phyloP scores from a whole-genome alignment of 371 early-diverging fungal species.

The Mortierella sp. region DNA sequence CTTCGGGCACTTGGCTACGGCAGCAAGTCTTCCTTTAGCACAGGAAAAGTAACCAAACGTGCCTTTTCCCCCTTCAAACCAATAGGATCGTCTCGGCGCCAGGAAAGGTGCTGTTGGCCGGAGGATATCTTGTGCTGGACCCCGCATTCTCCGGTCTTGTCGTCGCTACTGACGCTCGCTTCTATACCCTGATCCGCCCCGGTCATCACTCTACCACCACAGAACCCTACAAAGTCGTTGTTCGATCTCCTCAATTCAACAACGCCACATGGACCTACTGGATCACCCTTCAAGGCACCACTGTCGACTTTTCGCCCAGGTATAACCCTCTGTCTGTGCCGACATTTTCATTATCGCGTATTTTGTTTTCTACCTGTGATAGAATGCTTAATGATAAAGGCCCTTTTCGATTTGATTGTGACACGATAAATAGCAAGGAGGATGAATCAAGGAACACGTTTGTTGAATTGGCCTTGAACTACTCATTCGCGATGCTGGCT shows the following conservation, averaged over 20 bases:
- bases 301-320: slow-evolving; percentile 32
- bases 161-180: slow-evolving; percentile 85
- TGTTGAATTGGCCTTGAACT: slow-evolving; percentile 63
- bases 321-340: background rate
- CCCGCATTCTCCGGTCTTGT: slow-evolving; percentile 85
- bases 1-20: background rate
- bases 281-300: slow-evolving; percentile 31
- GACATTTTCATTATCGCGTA: background rate
- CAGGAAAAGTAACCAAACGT: background rate
- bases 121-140: slow-evolving; percentile 97
- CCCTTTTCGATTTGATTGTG: background rate
- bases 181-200: slow-evolving; percentile 78
- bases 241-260: slow-evolving; percentile 81
- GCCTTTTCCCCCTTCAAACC: background rate
- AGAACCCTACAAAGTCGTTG: slow-evolving; percentile 59
- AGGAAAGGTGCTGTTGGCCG: slow-evolving; percentile 94
- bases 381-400: background rate
- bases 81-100: slow-evolving; percentile 83
- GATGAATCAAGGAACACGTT: slow-evolving; percentile 61
- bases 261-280: slow-evolving; percentile 76
- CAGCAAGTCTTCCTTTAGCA: background rate
- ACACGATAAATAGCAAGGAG: slow-evolving; percentile 42
- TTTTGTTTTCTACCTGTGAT: background rate
- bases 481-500: slow-evolving; percentile 62
- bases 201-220: background rate